A percentile compares a stretch with the other conserved stretches of the same genome.
These are phyloP conservation scores for Podospora appendiculata DNA, from an alignment of 495 filamentous ascomycete species.

Conservation along the genomic window DNA sequence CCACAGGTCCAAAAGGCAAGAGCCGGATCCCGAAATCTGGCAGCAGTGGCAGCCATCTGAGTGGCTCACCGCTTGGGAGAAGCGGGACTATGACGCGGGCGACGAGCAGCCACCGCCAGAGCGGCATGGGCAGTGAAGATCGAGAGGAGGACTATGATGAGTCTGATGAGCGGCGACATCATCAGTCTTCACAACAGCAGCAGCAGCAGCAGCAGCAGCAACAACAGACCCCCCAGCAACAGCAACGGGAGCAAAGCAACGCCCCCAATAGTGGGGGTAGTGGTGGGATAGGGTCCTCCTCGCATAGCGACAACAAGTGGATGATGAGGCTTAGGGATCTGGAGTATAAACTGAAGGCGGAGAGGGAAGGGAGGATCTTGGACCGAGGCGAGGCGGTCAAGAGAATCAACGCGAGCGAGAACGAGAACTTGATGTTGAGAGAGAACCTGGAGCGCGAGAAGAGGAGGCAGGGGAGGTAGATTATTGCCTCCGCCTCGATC, in stretches of 20 bases:
- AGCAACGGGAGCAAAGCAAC: conserved; percentile 3
- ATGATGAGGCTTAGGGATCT: conserved; percentile 76
- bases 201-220: conserved; percentile 1
- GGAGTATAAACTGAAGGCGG: conserved; percentile 80
- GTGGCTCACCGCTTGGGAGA: conserved; percentile 9
- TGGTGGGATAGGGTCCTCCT: background rate
- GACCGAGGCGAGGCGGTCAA: conserved; percentile 78
- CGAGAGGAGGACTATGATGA: background rate
- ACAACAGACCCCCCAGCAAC: conserved; percentile 1
- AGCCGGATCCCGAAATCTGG: conserved; percentile 30
- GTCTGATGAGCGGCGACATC: background rate
- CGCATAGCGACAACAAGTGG: conserved; percentile 58
- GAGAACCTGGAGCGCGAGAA: conserved; percentile 54
- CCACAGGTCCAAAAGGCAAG: conserved; percentile 36
- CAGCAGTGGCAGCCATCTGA: conserved; percentile 4
- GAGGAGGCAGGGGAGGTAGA: no score
- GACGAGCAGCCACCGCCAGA: conserved; percentile 4
- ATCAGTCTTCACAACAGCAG: background rate
- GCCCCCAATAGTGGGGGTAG: background rate
- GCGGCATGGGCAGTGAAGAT: background rate
- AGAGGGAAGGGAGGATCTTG: conserved; percentile 77
- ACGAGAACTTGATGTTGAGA: conserved; percentile 67
- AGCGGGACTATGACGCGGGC: conserved; percentile 19
- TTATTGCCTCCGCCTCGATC: no score
- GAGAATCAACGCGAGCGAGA: conserved; percentile 74